These are phyloP conservation scores for Pleomassaria siparia DNA, from an alignment of 2,329 filamentous ascomycete genomes.

Conservation along the genomic window DNA sequence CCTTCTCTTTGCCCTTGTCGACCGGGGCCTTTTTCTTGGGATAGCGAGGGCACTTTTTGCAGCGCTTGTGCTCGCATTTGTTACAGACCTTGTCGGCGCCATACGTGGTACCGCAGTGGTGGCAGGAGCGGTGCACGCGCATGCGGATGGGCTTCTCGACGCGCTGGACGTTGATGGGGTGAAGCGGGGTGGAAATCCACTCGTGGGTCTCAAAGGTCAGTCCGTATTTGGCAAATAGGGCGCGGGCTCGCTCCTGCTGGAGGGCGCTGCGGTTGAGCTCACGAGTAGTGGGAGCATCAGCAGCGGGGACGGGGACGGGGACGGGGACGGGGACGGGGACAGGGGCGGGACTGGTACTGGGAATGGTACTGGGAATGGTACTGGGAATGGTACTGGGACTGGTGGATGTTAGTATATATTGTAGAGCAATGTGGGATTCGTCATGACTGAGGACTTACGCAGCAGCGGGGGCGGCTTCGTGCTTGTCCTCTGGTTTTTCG, in stretches of 20 bases:
- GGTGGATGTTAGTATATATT: too few species aligned
- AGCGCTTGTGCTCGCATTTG: slow-evolving; percentile 77
- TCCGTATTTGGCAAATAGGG: slow-evolving; percentile 48
- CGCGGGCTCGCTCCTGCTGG: slow-evolving; percentile 43
- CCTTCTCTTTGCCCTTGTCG: slow-evolving; percentile 33
- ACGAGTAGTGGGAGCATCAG: slow-evolving; percentile 7
- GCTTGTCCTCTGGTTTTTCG: slow-evolving; percentile 3
- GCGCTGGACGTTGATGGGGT: slow-evolving; percentile 47
- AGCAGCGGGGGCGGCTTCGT: slow-evolving; percentile 9
- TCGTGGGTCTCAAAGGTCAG: slow-evolving; percentile 44
- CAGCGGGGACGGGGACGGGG: not conserved
- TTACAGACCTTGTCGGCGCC: slow-evolving; percentile 71
- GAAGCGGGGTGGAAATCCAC: slow-evolving; percentile 30
- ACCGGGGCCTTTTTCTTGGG: slow-evolving; percentile 62
- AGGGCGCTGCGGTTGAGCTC: slow-evolving; percentile 35
- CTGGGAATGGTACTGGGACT: not conserved
- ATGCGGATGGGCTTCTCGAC: slow-evolving; percentile 77
- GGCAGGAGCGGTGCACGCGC: slow-evolving; percentile 77
- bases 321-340: slow-evolving; percentile 2
- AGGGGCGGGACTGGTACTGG: slow-evolving; percentile 9
- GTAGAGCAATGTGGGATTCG: not conserved
- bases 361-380: slow-evolving; percentile 5
- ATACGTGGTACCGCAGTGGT: slow-evolving; percentile 76
- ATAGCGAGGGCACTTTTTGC: slow-evolving; percentile 76
- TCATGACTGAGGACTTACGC: slow-evolving; percentile 12